A percentile compares a stretch with the other conserved stretches of the same genome.
These are phyloP conservation scores for Zangia roseola DNA, from an alignment of 768 basidiomycete genomes.

Conservation along the genomic window DNA sequence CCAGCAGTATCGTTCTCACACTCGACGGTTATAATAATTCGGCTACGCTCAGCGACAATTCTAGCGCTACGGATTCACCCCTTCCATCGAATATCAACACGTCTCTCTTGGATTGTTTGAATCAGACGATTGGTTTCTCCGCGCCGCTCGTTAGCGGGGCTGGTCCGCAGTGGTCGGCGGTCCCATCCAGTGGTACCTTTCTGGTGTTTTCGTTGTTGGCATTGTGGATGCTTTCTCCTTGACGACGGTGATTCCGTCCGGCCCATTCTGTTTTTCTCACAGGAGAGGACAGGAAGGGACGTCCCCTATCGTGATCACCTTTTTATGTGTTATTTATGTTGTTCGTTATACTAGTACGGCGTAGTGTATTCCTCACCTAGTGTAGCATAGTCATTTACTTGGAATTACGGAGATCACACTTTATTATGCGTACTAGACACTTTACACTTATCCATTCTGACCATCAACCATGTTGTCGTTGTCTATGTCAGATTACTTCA, in stretches of 20 bases:
- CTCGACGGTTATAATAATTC: slow-evolving; percentile 70
- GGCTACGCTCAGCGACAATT: slow-evolving; percentile 40
- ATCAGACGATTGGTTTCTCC: slow-evolving; percentile 56
- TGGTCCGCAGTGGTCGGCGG: slow-evolving; percentile 3
- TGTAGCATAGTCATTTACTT: too few species aligned
- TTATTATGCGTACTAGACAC: too few species aligned
- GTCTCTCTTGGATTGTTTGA: slow-evolving; percentile 54
- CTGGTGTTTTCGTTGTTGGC: slow-evolving; percentile 16
- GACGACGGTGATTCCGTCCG: neutral
- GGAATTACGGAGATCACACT: too few species aligned
- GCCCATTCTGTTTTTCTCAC: too few species aligned
- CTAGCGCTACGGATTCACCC: slow-evolving; percentile 43
- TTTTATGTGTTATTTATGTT: too few species aligned
- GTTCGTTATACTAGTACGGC: too few species aligned
- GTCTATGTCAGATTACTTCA: too few species aligned
- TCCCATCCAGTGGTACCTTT: slow-evolving; percentile 5
- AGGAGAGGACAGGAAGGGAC: too few species aligned
- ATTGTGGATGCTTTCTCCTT: slow-evolving; percentile 14
- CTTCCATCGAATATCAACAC: slow-evolving; percentile 53
- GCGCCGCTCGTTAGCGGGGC: slow-evolving; percentile 54
- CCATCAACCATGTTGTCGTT: too few species aligned
- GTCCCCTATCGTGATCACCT: too few species aligned
- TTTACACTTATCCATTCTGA: too few species aligned
- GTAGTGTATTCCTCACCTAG: too few species aligned
- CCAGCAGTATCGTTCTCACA: slow-evolving; percentile 59